Percentiles rank a stretch among this genome's conserved stretches.
These are phyloP conservation scores for Vitis cinerea DNA, from an alignment of 164 flowering plant genomes.

Conservation along the genomic window DNA sequence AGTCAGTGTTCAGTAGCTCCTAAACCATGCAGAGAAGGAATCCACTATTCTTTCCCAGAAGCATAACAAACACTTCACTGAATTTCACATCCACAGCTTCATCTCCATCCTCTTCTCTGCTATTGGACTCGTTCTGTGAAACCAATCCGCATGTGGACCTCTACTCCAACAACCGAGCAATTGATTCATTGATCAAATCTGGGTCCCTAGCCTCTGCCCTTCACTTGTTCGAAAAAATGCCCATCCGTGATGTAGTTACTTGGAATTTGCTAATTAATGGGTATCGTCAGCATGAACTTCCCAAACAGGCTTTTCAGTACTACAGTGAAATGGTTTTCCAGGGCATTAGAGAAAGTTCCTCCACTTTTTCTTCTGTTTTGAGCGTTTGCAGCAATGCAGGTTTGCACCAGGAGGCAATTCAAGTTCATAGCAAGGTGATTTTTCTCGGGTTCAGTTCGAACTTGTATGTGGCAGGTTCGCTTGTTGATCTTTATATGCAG, in stretches of 20 bases:
- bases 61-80: conserved; percentile 10
- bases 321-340: conserved; percentile 49
- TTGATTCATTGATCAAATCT: conserved; percentile 40
- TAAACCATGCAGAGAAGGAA: conserved; percentile 21
- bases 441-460: conserved; percentile 50
- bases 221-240: conserved; percentile 59
- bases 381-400: conserved; percentile 40
- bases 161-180: conserved; percentile 33
- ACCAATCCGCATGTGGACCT: conserved; percentile 4
- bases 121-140: conserved; percentile 12
- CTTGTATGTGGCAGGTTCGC: conserved; percentile 51
- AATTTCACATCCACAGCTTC: conserved; percentile 6
- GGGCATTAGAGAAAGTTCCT: conserved; percentile 53
- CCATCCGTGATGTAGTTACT: conserved; percentile 45
- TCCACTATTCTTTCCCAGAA: conserved; percentile 14
- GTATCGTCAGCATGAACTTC: conserved; percentile 31
- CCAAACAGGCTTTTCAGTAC: conserved; percentile 31
- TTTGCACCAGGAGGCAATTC: conserved; percentile 46
- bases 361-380: conserved; percentile 57
- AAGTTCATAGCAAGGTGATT: conserved; percentile 57
- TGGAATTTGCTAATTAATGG: conserved; percentile 66
- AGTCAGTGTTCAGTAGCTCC: conserved; percentile 3
- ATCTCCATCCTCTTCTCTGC: neutral
- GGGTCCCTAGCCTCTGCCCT: conserved; percentile 40
- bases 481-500: conserved; percentile 55